Base-by-base conservation (phyloP, 306 rosid genomes). In the Sicyos baderoa region DNA sequence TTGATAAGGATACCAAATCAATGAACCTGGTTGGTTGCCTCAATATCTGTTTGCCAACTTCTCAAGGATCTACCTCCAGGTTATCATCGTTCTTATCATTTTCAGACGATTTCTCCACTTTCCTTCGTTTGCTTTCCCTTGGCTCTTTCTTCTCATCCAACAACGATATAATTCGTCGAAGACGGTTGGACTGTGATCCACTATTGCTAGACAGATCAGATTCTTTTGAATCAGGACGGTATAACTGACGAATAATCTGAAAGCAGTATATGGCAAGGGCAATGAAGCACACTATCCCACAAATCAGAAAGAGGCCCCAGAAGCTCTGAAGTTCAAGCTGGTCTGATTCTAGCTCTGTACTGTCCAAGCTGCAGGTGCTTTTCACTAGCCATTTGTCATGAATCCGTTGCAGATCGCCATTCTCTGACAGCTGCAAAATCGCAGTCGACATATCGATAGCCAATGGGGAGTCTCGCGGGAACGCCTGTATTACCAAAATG, bases 391-490 rank as follows among this genome's bases (percentile, higher is more conserved):
- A 93, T 84, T 93, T 93, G 71, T 90, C 99, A 60, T 84, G 87
- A 77, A 93, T 93, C 77, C 97, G 79, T 75, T 93, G 99, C 70
- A 90, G 94, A 71, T 93, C 97, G 10, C 99, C 99, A 5, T 84
- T 90, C 79, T 93, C 99, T 2, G 99, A 90, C 32, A 93, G 87
- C 73, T 88, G 96, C 45, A 93, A 89, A 77, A 93, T 86, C 14
- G 99, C 89, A 56, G 99, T 93, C 23, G 99, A 93, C 85, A 93
- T 54, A 75, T 93, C 99, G 37, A 84, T 65, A 3, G 99, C 96
- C 74, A 93, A 77, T 9, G 96, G 96, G 25, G 99, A 93, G 82
- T 89, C 99, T 66, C 96, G 80, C 4, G 84, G 99, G 79, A 93
- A 93, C 66, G 96, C 98, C 98, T 92, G 32, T 37, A 40, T 40